Evolutionary conservation across 1,284 basidiomycete species (phyloP).

Genomic region (Kwoniella shivajii): DNA sequence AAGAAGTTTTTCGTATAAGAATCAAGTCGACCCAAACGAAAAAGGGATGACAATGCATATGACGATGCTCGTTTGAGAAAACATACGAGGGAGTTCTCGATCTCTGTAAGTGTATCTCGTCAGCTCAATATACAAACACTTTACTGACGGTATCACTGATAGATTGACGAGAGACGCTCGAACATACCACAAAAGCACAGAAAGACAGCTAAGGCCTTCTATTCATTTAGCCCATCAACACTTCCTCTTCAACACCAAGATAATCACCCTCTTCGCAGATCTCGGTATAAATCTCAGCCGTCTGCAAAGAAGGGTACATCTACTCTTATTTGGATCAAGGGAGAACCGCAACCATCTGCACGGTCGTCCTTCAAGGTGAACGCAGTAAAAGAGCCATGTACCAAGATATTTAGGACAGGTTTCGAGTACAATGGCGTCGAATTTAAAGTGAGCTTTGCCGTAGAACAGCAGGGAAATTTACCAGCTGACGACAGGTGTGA

Average conservation of each 20-base stretch:
- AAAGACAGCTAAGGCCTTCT: too few relatives aligned
- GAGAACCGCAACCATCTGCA: neutral
- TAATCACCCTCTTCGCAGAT: too few relatives aligned
- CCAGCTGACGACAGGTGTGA: neutral
- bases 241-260: too few relatives aligned
- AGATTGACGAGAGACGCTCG: too few relatives aligned
- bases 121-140: neutral
- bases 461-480: too few relatives aligned
- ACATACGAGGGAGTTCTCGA: neutral
- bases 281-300: too few relatives aligned
- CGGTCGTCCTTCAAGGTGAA: neutral
- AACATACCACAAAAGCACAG: too few relatives aligned
- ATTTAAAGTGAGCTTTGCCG: neutral
- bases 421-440: neutral
- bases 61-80: neutral
- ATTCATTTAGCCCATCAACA: too few relatives aligned
- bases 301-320: too few relatives aligned
- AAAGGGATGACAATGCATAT: neutral
- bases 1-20: too few relatives aligned
- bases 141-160: too few relatives aligned
- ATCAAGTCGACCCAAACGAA: too few relatives aligned
- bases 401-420: conserved; percentile 1
- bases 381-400: neutral
- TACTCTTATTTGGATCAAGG: neutral
- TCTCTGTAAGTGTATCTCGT: conserved; percentile 1